Percentiles rank a stretch among this genome's conserved stretches.
phyloP scores from a whole-genome alignment of 2,329 filamentous ascomycete species.

The Pseudodiploospora longispora region DNA sequence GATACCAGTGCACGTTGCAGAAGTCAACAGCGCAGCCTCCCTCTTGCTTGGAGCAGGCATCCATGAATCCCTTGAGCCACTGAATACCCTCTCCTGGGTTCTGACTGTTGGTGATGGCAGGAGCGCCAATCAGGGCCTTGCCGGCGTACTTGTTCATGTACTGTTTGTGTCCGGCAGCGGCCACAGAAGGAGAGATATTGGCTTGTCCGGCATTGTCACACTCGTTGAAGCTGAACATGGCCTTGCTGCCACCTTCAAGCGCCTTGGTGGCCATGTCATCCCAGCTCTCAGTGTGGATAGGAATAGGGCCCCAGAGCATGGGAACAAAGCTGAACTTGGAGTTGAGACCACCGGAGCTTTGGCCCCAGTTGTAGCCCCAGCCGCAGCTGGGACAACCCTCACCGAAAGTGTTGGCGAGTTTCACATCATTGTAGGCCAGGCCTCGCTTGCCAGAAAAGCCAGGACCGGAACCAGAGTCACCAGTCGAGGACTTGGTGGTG shows the following conservation, averaged over 20 bases:
- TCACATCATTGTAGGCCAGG: constrained; percentile 56
- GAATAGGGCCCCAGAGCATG: constrained; percentile 52
- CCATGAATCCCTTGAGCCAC: constrained; percentile 48
- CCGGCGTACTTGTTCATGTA: constrained; percentile 48
- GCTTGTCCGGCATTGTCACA: constrained; percentile 54
- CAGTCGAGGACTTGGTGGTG: constrained; percentile 3
- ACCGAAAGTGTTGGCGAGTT: constrained; percentile 44
- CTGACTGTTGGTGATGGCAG: constrained; percentile 54
- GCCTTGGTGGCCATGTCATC: constrained; percentile 38
- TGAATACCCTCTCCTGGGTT: constrained; percentile 40
- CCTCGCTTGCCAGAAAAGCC: constrained; percentile 48
- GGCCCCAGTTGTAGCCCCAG: constrained; percentile 66
- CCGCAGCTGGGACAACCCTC: constrained; percentile 31
- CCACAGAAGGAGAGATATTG: constrained; percentile 44
- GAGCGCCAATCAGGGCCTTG: constrained; percentile 47
- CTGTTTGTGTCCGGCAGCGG: constrained; percentile 44
- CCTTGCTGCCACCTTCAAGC: constrained; percentile 44
- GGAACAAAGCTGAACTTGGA: constrained; percentile 52
- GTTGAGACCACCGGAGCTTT: constrained; percentile 32
- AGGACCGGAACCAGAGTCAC: constrained; percentile 6
- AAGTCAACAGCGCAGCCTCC: constrained; percentile 48
- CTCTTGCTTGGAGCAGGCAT: constrained; percentile 32
- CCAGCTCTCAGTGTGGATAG: constrained; percentile 43
- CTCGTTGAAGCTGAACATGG: constrained; percentile 65
- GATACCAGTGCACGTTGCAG: constrained; percentile 59